Evolutionary conservation across 768 basidiomycete genomes (phyloP), one percentile per base, ranked within the genome.

Genomic region (Vararia minispora): DNA sequence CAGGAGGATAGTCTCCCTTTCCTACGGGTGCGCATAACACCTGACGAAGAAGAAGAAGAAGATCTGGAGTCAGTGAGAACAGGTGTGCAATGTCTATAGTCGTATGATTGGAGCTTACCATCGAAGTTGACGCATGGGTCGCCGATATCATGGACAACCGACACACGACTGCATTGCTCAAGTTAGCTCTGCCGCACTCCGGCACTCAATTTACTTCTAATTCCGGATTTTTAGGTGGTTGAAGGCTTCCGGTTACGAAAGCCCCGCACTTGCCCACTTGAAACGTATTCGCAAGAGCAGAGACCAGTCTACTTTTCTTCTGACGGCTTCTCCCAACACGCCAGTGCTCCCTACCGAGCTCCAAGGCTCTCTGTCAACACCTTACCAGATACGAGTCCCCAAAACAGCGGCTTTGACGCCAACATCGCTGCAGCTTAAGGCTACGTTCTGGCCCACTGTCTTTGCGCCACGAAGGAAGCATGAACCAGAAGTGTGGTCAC

Each of bases 381-480:
- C 82, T 1, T 81, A 79, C 55, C 56, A 61, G 11, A 47, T 75
- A 9, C 48, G 60, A 1, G 84, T 91, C 1, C 90, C 92, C 1
- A 57, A 62, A 22, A 65, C 69, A 11, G 66, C 77, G 9, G 88
- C 89, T 1, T 61, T 80, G 4, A 88, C 86, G 0, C 62, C 62
- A 0, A 64, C 66, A 11, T 82, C 89, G 6, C 63, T 88, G 16
- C 54, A 58, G 29, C 54, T 75, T 24, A 91, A 92, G 59, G 69
- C 71, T 27, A 56, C 69, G 1, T 59, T 86, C n/a, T 98, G 94
- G 94, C 94, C 94, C 6, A 85, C 84, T 9, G 60, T 76, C 11
- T 88, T 74, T 48, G 66, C 76, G 3, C 84, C 84, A 0, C 69
- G 70, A 24, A 68, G 76, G 44, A 85, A 76, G 52, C 73, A 71